Evolutionary conservation across 2,329 filamentous ascomycete genomes (phyloP), one percentile per base, ranked within the genome.

Genomic region (Coccinonectria pachysandricola): DNA sequence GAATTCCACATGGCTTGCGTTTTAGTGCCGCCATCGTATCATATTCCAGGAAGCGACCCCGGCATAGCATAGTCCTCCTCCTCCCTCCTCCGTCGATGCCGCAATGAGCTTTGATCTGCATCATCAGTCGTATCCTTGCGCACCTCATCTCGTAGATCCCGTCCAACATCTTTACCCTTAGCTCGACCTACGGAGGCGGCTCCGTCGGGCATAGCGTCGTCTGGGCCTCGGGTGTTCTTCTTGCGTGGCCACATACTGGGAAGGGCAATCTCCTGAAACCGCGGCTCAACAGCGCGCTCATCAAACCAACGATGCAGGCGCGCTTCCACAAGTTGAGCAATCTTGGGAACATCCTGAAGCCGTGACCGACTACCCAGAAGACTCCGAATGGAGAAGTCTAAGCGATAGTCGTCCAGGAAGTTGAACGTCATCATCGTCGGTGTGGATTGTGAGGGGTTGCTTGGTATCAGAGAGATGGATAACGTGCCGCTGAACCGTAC

Each of bases 401-500:
- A 66, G 14, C 83, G 67, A 57, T 92, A 92, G 57, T 91, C 83
- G 50, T 88, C 82, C 17, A 88, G 67, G 49, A 98, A 98, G 30
- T 85, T 92, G 55, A 98, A 96, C 1, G 84, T 84, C 53, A 98
- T 79, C 50, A 86, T 92, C 3, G 91, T 94, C 4, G 81, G 81
- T 3, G 75, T 81, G 13, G 73, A 68, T 40, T 77, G 71, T 8
- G 69, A 68, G 1, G 73, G 68, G 42, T 75, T 79, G 43, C 74
- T 72, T 1, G 91, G 91, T 32, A 93, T 84, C 49, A 96, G 93
- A 1, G 85, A 93, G 22, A 96, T 81, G 22, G 84, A 92, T 11
- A 98, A 61, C 0, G 91, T 98, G 21, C 91, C 91, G 24, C 86
- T 95, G 55, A 98, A 98, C 9, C 91, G 71, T 10, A 94, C 84